A percentile compares a stretch with the other conserved stretches of the same genome.
Conservation (phyloP, 2,329 filamentous ascomycete genomes). For the Arachnomyces sp. region DNA sequence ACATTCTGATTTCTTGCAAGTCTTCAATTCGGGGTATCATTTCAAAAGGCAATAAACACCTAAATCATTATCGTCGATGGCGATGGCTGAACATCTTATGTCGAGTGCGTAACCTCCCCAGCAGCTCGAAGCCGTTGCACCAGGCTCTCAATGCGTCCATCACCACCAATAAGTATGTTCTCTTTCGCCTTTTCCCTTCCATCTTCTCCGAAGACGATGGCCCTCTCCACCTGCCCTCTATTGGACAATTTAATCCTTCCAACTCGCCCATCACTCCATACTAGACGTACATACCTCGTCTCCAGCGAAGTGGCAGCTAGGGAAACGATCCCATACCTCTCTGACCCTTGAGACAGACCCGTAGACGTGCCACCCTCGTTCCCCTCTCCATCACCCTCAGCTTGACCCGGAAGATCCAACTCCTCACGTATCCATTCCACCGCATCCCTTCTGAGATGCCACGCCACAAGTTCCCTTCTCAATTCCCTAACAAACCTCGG, state of each 20-base stretch:
- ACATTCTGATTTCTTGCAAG: too few species aligned
- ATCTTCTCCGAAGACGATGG: constrained; percentile 33
- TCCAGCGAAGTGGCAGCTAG: constrained; percentile 30
- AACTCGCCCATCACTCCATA: constrained; percentile 37
- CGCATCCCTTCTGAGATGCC: constrained; percentile 33
- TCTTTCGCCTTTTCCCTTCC: constrained; percentile 32
- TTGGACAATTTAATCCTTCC: constrained; percentile 36
- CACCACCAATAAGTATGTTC: constrained; percentile 25
- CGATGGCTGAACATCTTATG: too few species aligned
- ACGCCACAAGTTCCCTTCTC: constrained; percentile 33
- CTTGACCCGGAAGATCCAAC: constrained; percentile 19
- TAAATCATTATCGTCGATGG: too few species aligned
- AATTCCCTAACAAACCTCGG: constrained; percentile 29
- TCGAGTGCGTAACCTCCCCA: not conserved
- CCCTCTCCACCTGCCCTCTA: constrained; percentile 32
- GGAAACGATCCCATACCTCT: constrained; percentile 27
- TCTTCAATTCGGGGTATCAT: too few species aligned
- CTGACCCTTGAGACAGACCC: constrained; percentile 5
- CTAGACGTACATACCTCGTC: constrained; percentile 33
- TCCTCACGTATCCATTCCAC: constrained; percentile 26
- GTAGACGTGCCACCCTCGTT: not conserved
- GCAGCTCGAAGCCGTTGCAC: constrained; percentile 21
- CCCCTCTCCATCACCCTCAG: constrained; percentile 10
- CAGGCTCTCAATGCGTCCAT: constrained; percentile 27
- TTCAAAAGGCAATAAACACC: too few species aligned